phyloP scores from a whole-genome alignment of 2,329 filamentous ascomycete genomes.

The Purpureocillium lavendulum region DNA sequence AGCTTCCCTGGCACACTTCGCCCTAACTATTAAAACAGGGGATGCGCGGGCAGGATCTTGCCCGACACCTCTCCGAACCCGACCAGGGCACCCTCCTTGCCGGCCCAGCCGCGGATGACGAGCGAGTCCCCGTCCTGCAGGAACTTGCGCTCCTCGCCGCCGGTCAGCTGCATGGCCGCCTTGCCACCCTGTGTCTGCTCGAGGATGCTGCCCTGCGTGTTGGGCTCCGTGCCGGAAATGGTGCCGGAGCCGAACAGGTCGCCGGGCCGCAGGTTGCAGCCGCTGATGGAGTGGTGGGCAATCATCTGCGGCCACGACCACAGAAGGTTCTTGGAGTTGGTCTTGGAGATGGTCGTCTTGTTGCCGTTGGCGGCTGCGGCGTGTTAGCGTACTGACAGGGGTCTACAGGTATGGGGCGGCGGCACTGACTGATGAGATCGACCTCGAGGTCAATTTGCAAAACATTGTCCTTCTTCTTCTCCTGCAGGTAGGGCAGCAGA shows the following conservation, averaged over 20 bases:
- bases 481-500: constrained; percentile 40
- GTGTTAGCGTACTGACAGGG: neutral
- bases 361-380: constrained; percentile 19
- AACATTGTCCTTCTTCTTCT: constrained; percentile 33
- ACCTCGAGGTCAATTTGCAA: constrained; percentile 29
- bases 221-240: constrained; percentile 55
- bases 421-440: constrained; percentile 28
- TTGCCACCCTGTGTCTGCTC: constrained; percentile 68
- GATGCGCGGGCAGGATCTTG: constrained; percentile 35
- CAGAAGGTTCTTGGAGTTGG: constrained; percentile 42
- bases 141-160: constrained; percentile 61
- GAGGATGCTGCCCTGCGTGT: constrained; percentile 60
- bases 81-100: constrained; percentile 57
- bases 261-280: constrained; percentile 65
- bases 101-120: constrained; percentile 56
- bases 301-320: constrained; percentile 83
- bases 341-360: constrained; percentile 22
- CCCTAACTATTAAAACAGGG: constrained; percentile 16
- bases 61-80: constrained; percentile 71
- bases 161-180: constrained; percentile 48
- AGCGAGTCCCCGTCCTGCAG: constrained; percentile 68
- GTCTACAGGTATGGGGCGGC: too few species aligned
- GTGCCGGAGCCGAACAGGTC: constrained; percentile 74
- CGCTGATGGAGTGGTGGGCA: constrained; percentile 69
- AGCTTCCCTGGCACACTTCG: too few species aligned